Base-by-base conservation (phyloP, 75 land plant genomes). In the Pinus tabuliformis region DNA sequence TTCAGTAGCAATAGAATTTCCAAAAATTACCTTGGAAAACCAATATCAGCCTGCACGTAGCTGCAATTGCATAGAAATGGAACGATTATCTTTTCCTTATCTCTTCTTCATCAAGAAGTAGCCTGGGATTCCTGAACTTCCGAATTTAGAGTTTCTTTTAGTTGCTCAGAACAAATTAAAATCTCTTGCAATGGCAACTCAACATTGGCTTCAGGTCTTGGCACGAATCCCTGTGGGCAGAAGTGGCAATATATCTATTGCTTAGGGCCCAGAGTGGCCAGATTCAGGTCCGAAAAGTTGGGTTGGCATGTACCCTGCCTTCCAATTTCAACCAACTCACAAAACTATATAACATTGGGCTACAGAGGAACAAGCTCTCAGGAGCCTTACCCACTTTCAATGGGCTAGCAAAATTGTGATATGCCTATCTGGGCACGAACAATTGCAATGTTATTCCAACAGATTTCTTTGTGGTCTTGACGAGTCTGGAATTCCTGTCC, bases 391-490 rank as follows among this genome's bases (percentile, higher is more conserved):
- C 97, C 16, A 73, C 87, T 12, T 84, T 94, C 76, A 90, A 75
- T 63, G 95, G 93, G 2, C 80, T 94, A 49, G 79, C 88, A 3
- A 73, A 82, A 17, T 77, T 94, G 64, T 56, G 45, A 78, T 79
- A 76, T n/a, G 91, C 81, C 21, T 94, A 79, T 57, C 68, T 92
- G 18, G 86, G 81, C 80, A 57, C 56, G 58, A 93, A 94, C 66
- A 12, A 72, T 5, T 94, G 92, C 66, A 86, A 85, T 68, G 75
- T 89, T 0, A 94, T 94, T 56, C 95, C 97, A 1, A 56, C 72
- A 5, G 97, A 90, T 84, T 94, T 94, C 78, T 94, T 92, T 78
- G 68, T 58, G 18, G 95, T 89, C 16, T 81, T 94, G 14, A 59
- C 5, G 12, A 73, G 60, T 74, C 66, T 90, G 42, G 24, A 77